A percentile compares a stretch with the other conserved stretches of the same genome.
Conservation (phyloP, 495 filamentous ascomycete species). For the Hypoxylon cercidicola region DNA sequence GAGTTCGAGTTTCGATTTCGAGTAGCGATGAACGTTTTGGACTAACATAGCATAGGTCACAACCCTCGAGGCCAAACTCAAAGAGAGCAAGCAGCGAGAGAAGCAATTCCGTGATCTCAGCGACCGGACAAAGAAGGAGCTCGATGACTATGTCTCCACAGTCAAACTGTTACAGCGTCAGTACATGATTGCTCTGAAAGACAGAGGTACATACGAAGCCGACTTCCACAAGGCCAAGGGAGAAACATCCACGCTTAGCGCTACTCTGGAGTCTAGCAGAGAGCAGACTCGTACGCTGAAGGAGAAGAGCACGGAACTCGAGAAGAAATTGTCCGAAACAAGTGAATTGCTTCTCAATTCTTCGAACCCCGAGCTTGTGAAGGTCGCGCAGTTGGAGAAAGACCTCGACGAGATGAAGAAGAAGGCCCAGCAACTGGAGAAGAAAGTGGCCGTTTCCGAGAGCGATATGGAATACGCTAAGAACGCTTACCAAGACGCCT, state of each 20-base stretch:
- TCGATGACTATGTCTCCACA: slow-evolving; percentile 41
- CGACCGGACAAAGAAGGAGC: slow-evolving; percentile 45
- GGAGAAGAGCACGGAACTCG: slow-evolving; percentile 58
- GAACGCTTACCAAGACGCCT: slow-evolving; percentile 71
- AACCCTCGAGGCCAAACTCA: slow-evolving; percentile 43
- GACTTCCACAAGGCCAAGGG: slow-evolving; percentile 44
- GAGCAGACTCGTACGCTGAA: slow-evolving; percentile 60
- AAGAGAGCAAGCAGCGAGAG: slow-evolving; percentile 38
- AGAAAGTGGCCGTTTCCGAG: slow-evolving; percentile 50
- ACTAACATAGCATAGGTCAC: slow-evolving; percentile 41
- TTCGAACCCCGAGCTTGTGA: slow-evolving; percentile 59
- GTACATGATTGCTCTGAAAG: slow-evolving; percentile 51
- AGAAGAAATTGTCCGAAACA: slow-evolving; percentile 61
- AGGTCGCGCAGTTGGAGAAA: slow-evolving; percentile 57
- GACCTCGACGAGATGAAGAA: slow-evolving; percentile 41
- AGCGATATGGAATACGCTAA: slow-evolving; percentile 68
- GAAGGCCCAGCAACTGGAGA: slow-evolving; percentile 56
- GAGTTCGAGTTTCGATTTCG: slow-evolving; percentile 6
- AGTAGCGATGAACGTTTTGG: not conserved
- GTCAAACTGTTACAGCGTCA: slow-evolving; percentile 42
- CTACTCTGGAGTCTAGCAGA: slow-evolving; percentile 52
- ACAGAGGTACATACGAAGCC: slow-evolving; percentile 52
- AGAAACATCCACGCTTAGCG: slow-evolving; percentile 14
- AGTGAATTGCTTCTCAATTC: slow-evolving; percentile 59
- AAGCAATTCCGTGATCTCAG: slow-evolving; percentile 41